Conservation (phyloP, 345 rosid species). For the Rubroshorea leprosula region DNA sequence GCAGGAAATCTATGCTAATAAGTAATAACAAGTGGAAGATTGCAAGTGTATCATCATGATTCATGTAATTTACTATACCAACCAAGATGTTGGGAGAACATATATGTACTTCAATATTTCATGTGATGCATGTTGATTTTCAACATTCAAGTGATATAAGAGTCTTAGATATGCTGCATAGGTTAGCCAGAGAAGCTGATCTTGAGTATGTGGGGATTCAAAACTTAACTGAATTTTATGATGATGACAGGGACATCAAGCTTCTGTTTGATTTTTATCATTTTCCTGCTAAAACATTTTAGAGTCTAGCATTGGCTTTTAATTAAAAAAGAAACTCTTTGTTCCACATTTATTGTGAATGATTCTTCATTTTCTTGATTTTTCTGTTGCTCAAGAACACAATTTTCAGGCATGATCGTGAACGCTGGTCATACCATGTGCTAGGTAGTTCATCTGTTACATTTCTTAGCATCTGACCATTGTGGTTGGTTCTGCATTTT, state of each 20-base stretch:
- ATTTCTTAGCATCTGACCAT: slow-evolving; percentile 7
- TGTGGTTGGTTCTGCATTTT: slow-evolving; percentile 9
- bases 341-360: neutral
- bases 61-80: neutral
- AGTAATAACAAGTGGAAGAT: neutral
- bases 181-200: slow-evolving; percentile 97
- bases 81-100: slow-evolving; percentile 5
- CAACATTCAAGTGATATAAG: neutral
- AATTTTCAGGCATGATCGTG: slow-evolving; percentile 62
- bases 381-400: slow-evolving; percentile 38
- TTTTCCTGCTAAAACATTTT: neutral
- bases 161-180: slow-evolving; percentile 22
- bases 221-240: slow-evolving; percentile 82
- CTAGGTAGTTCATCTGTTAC: slow-evolving; percentile 42
- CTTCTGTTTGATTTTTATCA: neutral
- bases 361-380: slow-evolving; percentile 11
- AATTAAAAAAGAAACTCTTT: no score
- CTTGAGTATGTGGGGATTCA: slow-evolving; percentile 95
- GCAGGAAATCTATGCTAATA: no score
- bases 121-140: neutral
- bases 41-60: neutral
- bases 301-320: neutral
- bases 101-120: neutral
- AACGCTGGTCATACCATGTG: slow-evolving; percentile 68
- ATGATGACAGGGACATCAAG: slow-evolving; percentile 67